Base-by-base conservation (phyloP, 495 filamentous ascomycete genomes). In the Aspergillus indologenus region DNA sequence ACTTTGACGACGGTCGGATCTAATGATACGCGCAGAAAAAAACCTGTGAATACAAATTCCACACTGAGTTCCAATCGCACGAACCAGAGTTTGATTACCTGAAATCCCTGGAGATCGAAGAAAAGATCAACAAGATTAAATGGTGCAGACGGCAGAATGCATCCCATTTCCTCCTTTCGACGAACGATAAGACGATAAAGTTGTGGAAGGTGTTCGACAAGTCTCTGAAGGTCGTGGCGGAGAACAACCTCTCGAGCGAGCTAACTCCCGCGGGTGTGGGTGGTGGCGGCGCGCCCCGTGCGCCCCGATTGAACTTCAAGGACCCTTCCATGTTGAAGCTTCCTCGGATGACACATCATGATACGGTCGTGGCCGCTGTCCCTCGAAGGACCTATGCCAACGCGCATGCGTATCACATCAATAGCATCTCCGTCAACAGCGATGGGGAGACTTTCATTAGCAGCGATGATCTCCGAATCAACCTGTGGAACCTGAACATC, bases 51-150 rank as follows among this genome's bases (percentile, higher is more conserved):
- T 98, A 98, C 83, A 98, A 98, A 74, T 98, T 98, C 75, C 94
- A 98, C 72, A 98, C 94, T 68, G 94, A 98, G 70, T 98, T 98
- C 61, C 94, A 98, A 81, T 98, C 94, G 54, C 94, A 98, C 75
- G 94, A 98, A 72, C 94, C 94, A 20, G 94, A 98, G 73, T 98
- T 98, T 74, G 94, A 98, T 71, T 98, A 98, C 73, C 85, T 98
- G 57, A 98, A 98, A 78, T 98, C 94, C 20, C 82, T 98, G 58
- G 94, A 98, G 78, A 98, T 98, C 65, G 94, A 98, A 83, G 94
- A 98, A 78, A 98, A 98, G 80, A 98, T 98, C 83, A 98, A 98
- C 83, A 98, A 98, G 81, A 98, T 98, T 75, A 98, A 98, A 79
- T 98, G 94, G 94, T 98, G 94, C 74, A 86, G 90, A 66, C 86